These are phyloP conservation scores for Calonectria hawksworthii DNA, from an alignment of 2,329 filamentous ascomycete genomes.

Conservation along the genomic window DNA sequence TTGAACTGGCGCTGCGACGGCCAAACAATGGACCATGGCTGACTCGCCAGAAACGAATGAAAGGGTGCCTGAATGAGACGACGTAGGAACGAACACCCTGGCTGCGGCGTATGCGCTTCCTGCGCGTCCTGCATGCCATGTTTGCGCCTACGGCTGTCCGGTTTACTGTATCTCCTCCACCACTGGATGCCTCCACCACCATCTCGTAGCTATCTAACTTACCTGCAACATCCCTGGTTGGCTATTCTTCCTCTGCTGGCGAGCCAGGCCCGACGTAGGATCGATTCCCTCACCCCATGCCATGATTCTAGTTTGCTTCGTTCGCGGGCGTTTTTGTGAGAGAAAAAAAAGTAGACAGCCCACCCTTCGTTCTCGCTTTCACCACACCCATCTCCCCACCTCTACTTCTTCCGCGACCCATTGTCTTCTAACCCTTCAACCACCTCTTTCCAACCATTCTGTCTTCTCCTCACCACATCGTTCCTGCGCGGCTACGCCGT, in stretches of 20 bases:
- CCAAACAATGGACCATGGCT: conserved; percentile 17
- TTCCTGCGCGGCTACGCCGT: background rate
- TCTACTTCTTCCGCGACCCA: conserved; percentile 1
- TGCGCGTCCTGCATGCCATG: conserved; percentile 20
- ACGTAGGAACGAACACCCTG: conserved; percentile 16
- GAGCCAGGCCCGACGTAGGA: conserved; percentile 21
- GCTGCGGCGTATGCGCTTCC: conserved; percentile 16
- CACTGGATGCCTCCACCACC: conserved; percentile 24
- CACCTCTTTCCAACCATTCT: background rate
- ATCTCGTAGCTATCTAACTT: conserved; percentile 26
- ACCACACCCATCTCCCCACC: conserved; percentile 4
- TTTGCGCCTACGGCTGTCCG: conserved; percentile 11
- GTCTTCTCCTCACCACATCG: background rate
- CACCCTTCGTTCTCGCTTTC: conserved; percentile 13
- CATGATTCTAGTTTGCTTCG: conserved; percentile 5
- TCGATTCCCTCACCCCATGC: conserved; percentile 20
- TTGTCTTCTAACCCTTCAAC: conserved; percentile 1
- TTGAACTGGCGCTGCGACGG: background rate
- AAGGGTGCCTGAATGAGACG: conserved; percentile 8
- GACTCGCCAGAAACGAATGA: conserved; percentile 14
- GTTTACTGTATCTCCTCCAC: conserved; percentile 1
- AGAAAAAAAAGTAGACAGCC: background rate
- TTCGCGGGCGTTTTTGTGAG: conserved; percentile 9
- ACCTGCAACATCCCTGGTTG: conserved; percentile 29
- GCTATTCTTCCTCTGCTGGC: conserved; percentile 7